Base-by-base conservation (phyloP, 2,329 filamentous ascomycete genomes). In the Claviceps paspali region DNA sequence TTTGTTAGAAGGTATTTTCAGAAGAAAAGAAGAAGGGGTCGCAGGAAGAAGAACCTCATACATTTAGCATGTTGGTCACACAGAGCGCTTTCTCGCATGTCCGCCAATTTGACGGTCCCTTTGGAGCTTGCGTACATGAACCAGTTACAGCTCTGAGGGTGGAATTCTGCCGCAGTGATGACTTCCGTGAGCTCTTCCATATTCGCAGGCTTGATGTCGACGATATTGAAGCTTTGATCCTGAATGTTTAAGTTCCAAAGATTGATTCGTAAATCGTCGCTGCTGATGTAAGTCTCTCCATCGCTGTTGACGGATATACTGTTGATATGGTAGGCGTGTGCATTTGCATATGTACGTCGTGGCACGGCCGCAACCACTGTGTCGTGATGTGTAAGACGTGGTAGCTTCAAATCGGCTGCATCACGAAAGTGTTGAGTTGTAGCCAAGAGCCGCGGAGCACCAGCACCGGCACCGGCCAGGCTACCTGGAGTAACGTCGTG, bases 241-340 rank as follows among this genome's bases (percentile, higher is more conserved):
- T 98, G 91, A 45, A 98, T 98, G 62, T 96, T 96, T 50, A 96
- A 69, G 57, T 98, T 96, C 91, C 91, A 98, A 39, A 98, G 68
- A 60, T 98, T 98, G 68, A 98, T 93, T 45, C 91, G 80, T 45
- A 98, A 67, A 57, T 98, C 91, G 56, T 98, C 91, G 56, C 87
- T 95, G 66, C 87, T 95, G 64, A 98, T 95, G 62, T 96, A 98
- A 0, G 91, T 98, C 67, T 98, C 91, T 40, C 88, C 91, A 58
- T 98, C 91, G 56, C 88, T 96, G 68, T 98, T 98, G 52, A 96
- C 91, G n/a, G 91, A 96, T 60, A 98, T 98, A 68, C 91, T 96
- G 68, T 98, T 98, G 73, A 98, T 96, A 63, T 98, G 91, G 59
- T 98, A 98, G 47, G 91, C 91, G 59, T 98, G 91, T 36, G 91